These are phyloP conservation scores for Tetrahymena elliotti DNA, from an alignment of 73 alveolate species.

Conservation along the genomic window DNA sequence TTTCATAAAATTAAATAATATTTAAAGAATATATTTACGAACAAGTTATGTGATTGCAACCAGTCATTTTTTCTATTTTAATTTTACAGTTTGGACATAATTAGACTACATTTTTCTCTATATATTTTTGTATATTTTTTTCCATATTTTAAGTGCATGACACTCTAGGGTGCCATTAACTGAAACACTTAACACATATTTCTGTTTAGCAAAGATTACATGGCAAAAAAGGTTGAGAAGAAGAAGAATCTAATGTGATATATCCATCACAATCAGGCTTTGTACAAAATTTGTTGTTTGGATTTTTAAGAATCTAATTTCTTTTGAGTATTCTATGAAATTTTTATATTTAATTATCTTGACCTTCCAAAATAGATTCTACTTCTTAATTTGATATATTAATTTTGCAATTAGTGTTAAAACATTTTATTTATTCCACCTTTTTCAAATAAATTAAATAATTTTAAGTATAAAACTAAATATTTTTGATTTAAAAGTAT, in stretches of 20 bases:
- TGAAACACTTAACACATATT: neutral
- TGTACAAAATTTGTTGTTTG: neutral
- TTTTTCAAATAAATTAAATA: neutral
- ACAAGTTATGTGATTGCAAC: neutral
- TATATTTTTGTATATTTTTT: neutral
- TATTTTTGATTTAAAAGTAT: no score
- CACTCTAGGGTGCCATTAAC: neutral
- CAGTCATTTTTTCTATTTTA: neutral
- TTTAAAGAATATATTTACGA: neutral
- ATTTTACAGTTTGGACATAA: neutral
- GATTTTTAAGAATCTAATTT: neutral
- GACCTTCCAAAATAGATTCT: neutral
- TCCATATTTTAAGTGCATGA: neutral
- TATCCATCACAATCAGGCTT: neutral
- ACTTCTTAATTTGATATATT: neutral
- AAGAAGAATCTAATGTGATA: neutral
- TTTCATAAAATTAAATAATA: neutral
- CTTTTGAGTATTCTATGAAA: neutral
- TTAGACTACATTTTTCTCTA: neutral
- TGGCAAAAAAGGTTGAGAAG: neutral
- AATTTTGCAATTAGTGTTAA: neutral
- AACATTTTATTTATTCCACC: neutral
- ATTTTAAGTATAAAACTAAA: no score
- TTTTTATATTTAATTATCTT: neutral
- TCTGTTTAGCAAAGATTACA: neutral